Conservation (phyloP, 139 green algal species). For the Coelastrella sp. region DNA sequence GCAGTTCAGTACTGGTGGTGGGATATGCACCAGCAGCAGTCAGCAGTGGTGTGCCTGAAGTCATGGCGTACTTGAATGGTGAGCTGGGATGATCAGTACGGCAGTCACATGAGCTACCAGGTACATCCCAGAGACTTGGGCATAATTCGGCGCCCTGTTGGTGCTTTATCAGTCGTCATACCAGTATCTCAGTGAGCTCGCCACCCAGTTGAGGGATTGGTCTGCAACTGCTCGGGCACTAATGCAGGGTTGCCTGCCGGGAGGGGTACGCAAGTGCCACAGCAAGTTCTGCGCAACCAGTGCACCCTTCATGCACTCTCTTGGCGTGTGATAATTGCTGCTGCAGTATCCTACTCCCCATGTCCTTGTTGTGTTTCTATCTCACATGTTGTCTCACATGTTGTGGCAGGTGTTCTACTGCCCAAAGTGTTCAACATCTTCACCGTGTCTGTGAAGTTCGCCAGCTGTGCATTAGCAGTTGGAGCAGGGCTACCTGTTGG, state of each 20-base stretch:
- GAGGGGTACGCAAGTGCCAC: no score
- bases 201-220: no score
- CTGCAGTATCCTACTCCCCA: background rate
- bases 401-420: constrained; percentile 68
- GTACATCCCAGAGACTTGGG: no score
- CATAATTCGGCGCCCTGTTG: no score
- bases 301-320: no score
- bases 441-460: constrained; percentile 89
- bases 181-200: no score
- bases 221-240: no score
- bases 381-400: background rate
- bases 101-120: no score
- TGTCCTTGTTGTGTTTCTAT: background rate
- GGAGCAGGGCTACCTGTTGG: constrained; percentile 86
- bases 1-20: constrained; percentile 80
- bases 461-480: constrained; percentile 80
- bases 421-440: constrained; percentile 89
- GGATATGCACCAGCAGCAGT: constrained; percentile 77
- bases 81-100: background rate
- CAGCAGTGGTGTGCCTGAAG: constrained; percentile 83
- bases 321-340: background rate
- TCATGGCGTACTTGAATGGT: constrained; percentile 95
- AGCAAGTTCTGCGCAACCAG: no score
- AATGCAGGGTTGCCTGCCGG: no score
- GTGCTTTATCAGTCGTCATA: no score